A percentile compares a stretch with the other conserved stretches of the same genome.
phyloP scores from a whole-genome alignment of 768 basidiomycete species.

The Tephrocybe sp. region DNA sequence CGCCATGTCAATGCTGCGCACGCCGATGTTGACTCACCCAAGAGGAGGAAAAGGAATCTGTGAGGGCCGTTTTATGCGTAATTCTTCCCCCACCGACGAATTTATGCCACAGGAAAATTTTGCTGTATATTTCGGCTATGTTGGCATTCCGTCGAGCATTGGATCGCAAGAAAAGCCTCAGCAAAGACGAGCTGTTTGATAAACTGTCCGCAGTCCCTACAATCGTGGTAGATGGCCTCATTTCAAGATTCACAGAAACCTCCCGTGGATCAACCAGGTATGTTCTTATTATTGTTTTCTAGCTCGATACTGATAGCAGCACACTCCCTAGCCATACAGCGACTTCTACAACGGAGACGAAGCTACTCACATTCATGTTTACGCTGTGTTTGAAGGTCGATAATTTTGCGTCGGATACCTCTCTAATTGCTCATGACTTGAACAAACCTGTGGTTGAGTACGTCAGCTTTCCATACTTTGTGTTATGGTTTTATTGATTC shows the following conservation, averaged over 20 bases:
- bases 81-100: background rate
- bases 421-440: conserved; percentile 70
- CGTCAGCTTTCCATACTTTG: conserved; percentile 22
- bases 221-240: conserved; percentile 67
- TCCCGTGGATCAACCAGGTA: conserved; percentile 66
- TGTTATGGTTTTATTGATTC: background rate
- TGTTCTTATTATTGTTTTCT: background rate
- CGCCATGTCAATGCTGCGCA: conserved; percentile 48
- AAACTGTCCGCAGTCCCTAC: conserved; percentile 57
- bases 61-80: conserved; percentile 35
- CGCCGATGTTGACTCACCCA: conserved; percentile 41
- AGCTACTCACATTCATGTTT: conserved; percentile 75
- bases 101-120: conserved; percentile 51
- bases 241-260: conserved; percentile 79
- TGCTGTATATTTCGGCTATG: conserved; percentile 83
- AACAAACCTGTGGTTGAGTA: conserved; percentile 64
- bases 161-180: conserved; percentile 33
- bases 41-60: conserved; percentile 59
- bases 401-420: conserved; percentile 68
- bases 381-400: conserved; percentile 80
- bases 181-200: conserved; percentile 53
- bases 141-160: conserved; percentile 59
- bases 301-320: conserved; percentile 4
- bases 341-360: conserved; percentile 70
- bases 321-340: conserved; percentile 37